Evolutionary conservation across 2,329 filamentous ascomycete genomes (phyloP).

Genomic region (Zopfia rhizophila): DNA sequence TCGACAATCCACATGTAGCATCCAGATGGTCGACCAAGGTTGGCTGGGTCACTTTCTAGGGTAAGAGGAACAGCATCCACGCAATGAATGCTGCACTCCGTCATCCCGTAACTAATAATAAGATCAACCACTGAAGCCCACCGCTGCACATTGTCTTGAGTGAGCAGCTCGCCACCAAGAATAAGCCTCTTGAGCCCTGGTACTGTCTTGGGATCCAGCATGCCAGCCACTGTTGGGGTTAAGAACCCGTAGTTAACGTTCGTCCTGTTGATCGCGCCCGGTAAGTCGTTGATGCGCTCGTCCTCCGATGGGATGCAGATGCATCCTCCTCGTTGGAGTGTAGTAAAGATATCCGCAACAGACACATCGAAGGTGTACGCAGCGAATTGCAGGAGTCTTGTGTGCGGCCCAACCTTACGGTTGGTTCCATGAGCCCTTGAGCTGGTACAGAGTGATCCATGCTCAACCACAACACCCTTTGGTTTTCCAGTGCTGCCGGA

Average conservation of each 20-base stretch:
- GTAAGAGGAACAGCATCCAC: conserved; percentile 12
- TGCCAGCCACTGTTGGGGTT: conserved; percentile 66
- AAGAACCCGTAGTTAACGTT: conserved; percentile 49
- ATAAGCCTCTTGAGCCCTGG: conserved; percentile 54
- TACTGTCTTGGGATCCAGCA: conserved; percentile 53
- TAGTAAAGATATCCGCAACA: conserved; percentile 62
- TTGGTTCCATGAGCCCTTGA: conserved; percentile 50
- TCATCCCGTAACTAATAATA: conserved; percentile 35
- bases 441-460: conserved; percentile 64
- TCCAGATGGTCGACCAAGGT: conserved; percentile 11
- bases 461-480: conserved; percentile 69
- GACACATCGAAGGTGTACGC: conserved; percentile 63
- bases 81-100: conserved; percentile 16
- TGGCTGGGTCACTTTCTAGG: conserved; percentile 16
- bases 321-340: conserved; percentile 58
- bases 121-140: conserved; percentile 20
- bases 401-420: conserved; percentile 56
- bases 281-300: conserved; percentile 60
- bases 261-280: conserved; percentile 43
- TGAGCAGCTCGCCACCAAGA: conserved; percentile 53
- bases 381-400: conserved; percentile 44
- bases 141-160: conserved; percentile 30
- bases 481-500: conserved; percentile 64
- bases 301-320: conserved; percentile 65
- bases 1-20: conserved; percentile 37